Base-by-base conservation (phyloP, 2,329 filamentous ascomycete species). In the Botrytis fragariae region DNA sequence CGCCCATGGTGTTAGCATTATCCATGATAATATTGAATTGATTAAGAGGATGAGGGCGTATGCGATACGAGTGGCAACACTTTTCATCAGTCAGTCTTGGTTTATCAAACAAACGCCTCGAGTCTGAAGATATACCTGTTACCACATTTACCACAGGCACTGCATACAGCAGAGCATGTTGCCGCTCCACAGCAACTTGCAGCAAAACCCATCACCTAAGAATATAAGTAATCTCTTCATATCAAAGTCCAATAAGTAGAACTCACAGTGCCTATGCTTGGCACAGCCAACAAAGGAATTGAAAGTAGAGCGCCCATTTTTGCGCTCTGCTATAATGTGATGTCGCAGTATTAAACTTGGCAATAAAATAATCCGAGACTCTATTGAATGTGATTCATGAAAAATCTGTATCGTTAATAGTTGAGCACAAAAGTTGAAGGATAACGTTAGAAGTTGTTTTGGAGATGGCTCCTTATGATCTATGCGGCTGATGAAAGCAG, bases 1-100 rank as follows among this genome's bases (percentile, higher is more conserved):
- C 48, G 96, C 96, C 96, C 96, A 99, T 71, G 94, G 93, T 35
- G 96, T 99, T 84, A 99, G 94, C 94, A 98, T 97, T 78, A 99
- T 93, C 96, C 96, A 99, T 51, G 96, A 95, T 69, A 98, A 83
- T 77, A 98, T 97, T 74, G 95, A 98, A 87, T 99, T 99, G 83
- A 98, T 85, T 77, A 99, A 90, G 72, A 99, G 92, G 76, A 99
- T 92, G 80, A 98, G 89, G 76, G 96, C 95, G 82, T 97, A 98
- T 80, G 93, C 95, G 84, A 98, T 97, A 86, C 96, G 93, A 78
- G 96, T 99, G 73, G 95, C 95, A 84, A 98, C 95, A 84, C 94
- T 97, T 78, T 48, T 29, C 59, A 77, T 74, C 77, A 75, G 54
- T 74, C 61, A 61, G 29, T 62, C 20, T 32, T 44, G 54, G 61